These are phyloP conservation scores for Hemisphaericaspora xylanilytica DNA, from an alignment of 1,139 yeast species.

Conservation along the genomic window DNA sequence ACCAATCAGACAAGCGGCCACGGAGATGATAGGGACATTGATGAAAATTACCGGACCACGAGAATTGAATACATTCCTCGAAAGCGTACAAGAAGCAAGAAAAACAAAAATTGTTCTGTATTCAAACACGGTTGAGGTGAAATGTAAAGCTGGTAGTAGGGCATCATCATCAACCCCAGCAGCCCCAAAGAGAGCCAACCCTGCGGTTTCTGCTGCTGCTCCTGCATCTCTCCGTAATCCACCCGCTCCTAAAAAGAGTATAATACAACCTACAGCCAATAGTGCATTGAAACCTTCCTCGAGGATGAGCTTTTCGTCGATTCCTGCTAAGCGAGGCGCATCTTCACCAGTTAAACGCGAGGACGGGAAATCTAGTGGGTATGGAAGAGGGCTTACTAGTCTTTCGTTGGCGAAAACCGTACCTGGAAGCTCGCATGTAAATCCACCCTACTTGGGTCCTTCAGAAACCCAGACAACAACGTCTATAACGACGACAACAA, in stretches of 20 bases:
- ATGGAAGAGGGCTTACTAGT: slow-evolving; percentile 39
- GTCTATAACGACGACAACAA: too few relatives aligned
- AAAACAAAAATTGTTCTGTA: slow-evolving; percentile 64
- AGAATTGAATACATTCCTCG: slow-evolving; percentile 58
- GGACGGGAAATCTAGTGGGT: slow-evolving; percentile 26
- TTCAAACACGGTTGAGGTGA: slow-evolving; percentile 56
- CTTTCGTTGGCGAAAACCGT: slow-evolving; percentile 30
- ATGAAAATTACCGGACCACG: slow-evolving; percentile 82
- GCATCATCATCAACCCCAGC: slow-evolving; percentile 10
- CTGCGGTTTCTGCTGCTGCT: slow-evolving; percentile 11
- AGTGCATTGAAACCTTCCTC: slow-evolving; percentile 11
- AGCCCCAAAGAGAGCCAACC: slow-evolving; percentile 12
- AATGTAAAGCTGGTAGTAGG: slow-evolving; percentile 26
- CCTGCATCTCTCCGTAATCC: slow-evolving; percentile 10
- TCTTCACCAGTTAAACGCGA: slow-evolving; percentile 61
- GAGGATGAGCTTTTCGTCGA: slow-evolving; percentile 14
- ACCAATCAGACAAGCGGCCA: slow-evolving; percentile 76
- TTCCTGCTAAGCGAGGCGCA: slow-evolving; percentile 66
- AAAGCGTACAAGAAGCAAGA: slow-evolving; percentile 71
- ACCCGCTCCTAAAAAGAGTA: slow-evolving; percentile 8
- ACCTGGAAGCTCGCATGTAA: neutral
- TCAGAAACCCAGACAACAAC: slow-evolving; percentile 23
- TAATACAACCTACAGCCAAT: slow-evolving; percentile 5
- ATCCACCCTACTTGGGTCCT: slow-evolving; percentile 16
- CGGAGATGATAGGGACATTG: slow-evolving; percentile 76